Conservation (phyloP, 1,284 basidiomycete genomes). For the Ustilago nuda region DNA sequence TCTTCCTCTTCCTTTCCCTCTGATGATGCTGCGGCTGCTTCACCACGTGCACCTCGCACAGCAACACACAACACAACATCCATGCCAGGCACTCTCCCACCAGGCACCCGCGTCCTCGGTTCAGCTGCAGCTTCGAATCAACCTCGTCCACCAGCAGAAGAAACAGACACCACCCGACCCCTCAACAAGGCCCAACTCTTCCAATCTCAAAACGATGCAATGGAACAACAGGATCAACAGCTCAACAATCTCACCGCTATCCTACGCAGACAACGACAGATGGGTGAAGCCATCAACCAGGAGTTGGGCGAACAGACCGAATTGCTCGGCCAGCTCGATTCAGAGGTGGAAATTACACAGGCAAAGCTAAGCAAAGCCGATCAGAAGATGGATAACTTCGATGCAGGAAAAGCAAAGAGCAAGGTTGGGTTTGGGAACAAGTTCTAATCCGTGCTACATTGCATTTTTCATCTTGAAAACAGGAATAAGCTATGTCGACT, state of each 20-base stretch:
- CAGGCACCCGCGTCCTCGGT: slow-evolving; percentile 23
- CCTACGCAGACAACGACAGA: slow-evolving; percentile 83
- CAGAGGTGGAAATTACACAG: slow-evolving; percentile 80
- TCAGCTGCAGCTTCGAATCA: slow-evolving; percentile 16
- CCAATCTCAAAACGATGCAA: slow-evolving; percentile 81
- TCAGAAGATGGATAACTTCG: slow-evolving; percentile 76
- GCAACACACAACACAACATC: background rate
- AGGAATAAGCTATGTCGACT: slow-evolving; percentile 30
- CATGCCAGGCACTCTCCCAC: slow-evolving; percentile 32
- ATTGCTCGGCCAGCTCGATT: slow-evolving; percentile 81
- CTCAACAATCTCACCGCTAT: slow-evolving; percentile 82
- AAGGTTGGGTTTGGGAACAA: slow-evolving; percentile 38
- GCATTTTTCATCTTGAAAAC: background rate
- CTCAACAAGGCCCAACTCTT: slow-evolving; percentile 85
- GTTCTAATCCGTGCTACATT: slow-evolving; percentile 16
- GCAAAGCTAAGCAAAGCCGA: slow-evolving; percentile 82
- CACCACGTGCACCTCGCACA: slow-evolving; percentile 8
- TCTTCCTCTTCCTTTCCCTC: background rate
- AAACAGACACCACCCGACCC: slow-evolving; percentile 86
- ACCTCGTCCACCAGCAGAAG: slow-evolving; percentile 73
- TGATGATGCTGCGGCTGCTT: background rate
- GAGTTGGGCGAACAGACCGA: slow-evolving; percentile 89
- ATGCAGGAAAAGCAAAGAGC: slow-evolving; percentile 33
- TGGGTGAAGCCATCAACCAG: slow-evolving; percentile 86
- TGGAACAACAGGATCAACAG: slow-evolving; percentile 85